Conservation (phyloP, 768 basidiomycete species). For the Lentinula edodes region DNA sequence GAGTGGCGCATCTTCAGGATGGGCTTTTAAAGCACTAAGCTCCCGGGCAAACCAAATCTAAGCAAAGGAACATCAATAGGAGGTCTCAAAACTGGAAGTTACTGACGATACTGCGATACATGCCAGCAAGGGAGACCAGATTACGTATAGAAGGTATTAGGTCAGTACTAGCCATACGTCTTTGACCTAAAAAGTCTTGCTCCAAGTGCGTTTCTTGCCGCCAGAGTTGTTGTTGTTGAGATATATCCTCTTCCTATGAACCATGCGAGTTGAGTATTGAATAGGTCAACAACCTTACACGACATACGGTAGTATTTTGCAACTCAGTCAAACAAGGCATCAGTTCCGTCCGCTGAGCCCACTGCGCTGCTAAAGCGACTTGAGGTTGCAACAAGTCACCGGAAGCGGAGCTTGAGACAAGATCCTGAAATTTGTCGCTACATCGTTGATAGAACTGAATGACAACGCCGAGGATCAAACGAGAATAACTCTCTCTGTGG, state of each 20-base stretch:
- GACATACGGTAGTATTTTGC: conserved; percentile 44
- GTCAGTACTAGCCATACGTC: conserved; percentile 50
- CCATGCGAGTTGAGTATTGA: not conserved
- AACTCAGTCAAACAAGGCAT: conserved; percentile 68
- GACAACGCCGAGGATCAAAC: conserved; percentile 89
- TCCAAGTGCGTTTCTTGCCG: conserved; percentile 80
- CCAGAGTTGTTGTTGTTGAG: conserved; percentile 51
- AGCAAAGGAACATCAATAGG: not conserved
- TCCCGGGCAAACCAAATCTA: conserved; percentile 85
- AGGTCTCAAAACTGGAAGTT: not conserved
- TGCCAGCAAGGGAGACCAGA: conserved; percentile 65
- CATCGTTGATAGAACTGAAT: conserved; percentile 96
- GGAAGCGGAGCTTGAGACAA: conserved; percentile 40
- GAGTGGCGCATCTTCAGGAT: conserved; percentile 44
- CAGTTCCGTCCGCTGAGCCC: conserved; percentile 86
- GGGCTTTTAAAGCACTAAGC: conserved; percentile 60
- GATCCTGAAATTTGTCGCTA: conserved; percentile 78
- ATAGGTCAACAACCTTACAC: not conserved
- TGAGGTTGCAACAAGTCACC: conserved; percentile 34
- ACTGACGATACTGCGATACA: conserved; percentile 85
- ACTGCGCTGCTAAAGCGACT: conserved; percentile 61
- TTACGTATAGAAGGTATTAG: conserved; percentile 69
- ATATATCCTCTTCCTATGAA: conserved; percentile 31
- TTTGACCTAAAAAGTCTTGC: conserved; percentile 54
- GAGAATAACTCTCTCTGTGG: conserved; percentile 90